Percentiles rank a stretch among this genome's conserved stretches.
Conservation (phyloP, 139 green algal genomes). For the Chlorella sp. region DNA sequence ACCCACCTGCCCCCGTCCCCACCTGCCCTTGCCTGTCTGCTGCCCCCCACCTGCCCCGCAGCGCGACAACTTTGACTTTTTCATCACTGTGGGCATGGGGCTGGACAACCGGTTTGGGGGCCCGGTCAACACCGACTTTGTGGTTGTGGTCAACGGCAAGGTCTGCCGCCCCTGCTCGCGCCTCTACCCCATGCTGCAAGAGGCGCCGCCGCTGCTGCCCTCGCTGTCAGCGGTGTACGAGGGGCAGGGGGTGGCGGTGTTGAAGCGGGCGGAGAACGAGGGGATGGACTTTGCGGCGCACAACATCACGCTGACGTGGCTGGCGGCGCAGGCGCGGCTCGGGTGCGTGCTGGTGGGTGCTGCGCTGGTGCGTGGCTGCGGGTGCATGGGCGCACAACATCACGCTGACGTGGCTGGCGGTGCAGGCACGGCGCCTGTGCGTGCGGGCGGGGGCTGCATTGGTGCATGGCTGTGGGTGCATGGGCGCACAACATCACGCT, state of each 20-base stretch:
- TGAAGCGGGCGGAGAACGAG: conserved; percentile 70
- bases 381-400: conserved; percentile 69
- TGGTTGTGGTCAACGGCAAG: conserved; percentile 63
- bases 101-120: conserved; percentile 24
- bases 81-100: conserved; percentile 68
- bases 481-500: conserved; percentile 77
- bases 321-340: conserved; percentile 28
- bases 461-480: no score
- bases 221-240: conserved; percentile 2
- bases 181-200: conserved; percentile 50
- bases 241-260: conserved; percentile 43
- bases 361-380: neutral
- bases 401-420: conserved; percentile 59
- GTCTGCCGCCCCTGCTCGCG: conserved; percentile 65
- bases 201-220: conserved; percentile 30
- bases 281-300: conserved; percentile 86
- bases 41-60: neutral
- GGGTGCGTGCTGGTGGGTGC: neutral
- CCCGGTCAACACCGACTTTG: conserved; percentile 46
- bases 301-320: conserved; percentile 72
- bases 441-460: neutral
- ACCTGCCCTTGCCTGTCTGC: neutral
- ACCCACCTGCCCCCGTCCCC: neutral
- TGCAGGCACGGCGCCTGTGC: conserved; percentile 11
- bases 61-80: conserved; percentile 74